These are phyloP conservation scores for Coniella vitis DNA, from an alignment of 2,329 filamentous ascomycete genomes.

Conservation along the genomic window DNA sequence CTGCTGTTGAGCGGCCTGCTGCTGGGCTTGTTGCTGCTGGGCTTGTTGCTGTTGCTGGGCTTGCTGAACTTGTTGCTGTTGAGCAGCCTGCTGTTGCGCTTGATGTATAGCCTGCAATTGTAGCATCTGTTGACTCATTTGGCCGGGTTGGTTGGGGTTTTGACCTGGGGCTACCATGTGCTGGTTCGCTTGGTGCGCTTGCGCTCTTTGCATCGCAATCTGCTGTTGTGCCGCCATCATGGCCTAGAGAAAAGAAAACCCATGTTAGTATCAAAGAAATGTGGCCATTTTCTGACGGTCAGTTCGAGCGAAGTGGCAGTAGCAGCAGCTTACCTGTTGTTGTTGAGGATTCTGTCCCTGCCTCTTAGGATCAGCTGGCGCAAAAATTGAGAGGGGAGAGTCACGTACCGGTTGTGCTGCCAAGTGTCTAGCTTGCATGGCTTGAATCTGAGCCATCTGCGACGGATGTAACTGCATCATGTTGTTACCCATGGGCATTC, in stretches of 20 bases:
- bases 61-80: conserved; percentile 31
- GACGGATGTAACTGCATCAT: conserved; percentile 33
- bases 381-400: neutral
- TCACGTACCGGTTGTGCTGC: conserved; percentile 15
- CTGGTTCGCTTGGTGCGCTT: conserved; percentile 33
- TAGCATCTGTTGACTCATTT: conserved; percentile 40
- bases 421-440: conserved; percentile 18
- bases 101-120: conserved; percentile 34
- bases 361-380: conserved; percentile 14
- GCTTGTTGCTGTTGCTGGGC: conserved; percentile 30
- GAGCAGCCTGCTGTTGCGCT: conserved; percentile 27
- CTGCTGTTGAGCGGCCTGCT: conserved; percentile 15
- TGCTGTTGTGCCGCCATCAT: conserved; percentile 42
- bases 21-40: conserved; percentile 11
- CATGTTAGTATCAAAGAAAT: neutral
- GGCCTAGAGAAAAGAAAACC: conserved; percentile 23
- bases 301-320: conserved; percentile 15
- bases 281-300: conserved; percentile 9
- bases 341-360: conserved; percentile 14
- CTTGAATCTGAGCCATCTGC: conserved; percentile 27
- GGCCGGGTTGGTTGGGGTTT: conserved; percentile 40
- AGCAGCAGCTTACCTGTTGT: conserved; percentile 17
- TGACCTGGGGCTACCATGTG: conserved; percentile 36
- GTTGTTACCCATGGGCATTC: conserved; percentile 45
- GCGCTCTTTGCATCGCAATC: conserved; percentile 30